Evolutionary conservation across 2,329 filamentous ascomycete species (phyloP).

Genomic region (Hypoxylon sp.): DNA sequence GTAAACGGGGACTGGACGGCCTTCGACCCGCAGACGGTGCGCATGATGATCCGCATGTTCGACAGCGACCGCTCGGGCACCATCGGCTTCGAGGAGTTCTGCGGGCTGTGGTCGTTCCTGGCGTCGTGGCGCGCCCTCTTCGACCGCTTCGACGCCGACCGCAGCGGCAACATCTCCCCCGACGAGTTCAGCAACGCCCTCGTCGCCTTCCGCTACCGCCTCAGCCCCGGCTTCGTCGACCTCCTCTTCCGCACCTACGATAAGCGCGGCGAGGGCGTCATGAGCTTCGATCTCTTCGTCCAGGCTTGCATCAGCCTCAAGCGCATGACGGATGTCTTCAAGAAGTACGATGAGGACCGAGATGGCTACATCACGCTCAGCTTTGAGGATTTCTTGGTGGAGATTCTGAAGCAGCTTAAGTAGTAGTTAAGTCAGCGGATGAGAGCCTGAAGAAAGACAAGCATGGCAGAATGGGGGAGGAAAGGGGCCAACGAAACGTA

Average conservation of each 20-base stretch:
- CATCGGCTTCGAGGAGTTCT: constrained; percentile 96
- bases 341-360: constrained; percentile 97
- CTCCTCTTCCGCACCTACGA: constrained; percentile 92
- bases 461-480: neutral
- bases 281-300: constrained; percentile 97
- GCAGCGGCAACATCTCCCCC: constrained; percentile 86
- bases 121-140: constrained; percentile 95
- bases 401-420: constrained; percentile 74
- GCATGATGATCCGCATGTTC: constrained; percentile 99
- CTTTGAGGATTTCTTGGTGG: constrained; percentile 85
- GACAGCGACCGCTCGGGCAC: constrained; percentile 90
- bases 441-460: neutral
- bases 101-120: constrained; percentile 95
- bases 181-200: constrained; percentile 92
- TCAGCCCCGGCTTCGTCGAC: constrained; percentile 86
- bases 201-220: constrained; percentile 91
- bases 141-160: constrained; percentile 93
- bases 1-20: constrained; percentile 97
- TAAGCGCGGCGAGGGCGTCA: constrained; percentile 77
- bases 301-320: constrained; percentile 97
- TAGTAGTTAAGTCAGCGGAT: constrained; percentile 50
- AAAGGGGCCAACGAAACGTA: neutral
- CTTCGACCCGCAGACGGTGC: constrained; percentile 93
- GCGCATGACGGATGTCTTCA: constrained; percentile 99
- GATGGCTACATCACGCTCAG: constrained; percentile 91